Base-by-base conservation (phyloP, 2,329 filamentous ascomycete species). In the Cladosporium colombiae region DNA sequence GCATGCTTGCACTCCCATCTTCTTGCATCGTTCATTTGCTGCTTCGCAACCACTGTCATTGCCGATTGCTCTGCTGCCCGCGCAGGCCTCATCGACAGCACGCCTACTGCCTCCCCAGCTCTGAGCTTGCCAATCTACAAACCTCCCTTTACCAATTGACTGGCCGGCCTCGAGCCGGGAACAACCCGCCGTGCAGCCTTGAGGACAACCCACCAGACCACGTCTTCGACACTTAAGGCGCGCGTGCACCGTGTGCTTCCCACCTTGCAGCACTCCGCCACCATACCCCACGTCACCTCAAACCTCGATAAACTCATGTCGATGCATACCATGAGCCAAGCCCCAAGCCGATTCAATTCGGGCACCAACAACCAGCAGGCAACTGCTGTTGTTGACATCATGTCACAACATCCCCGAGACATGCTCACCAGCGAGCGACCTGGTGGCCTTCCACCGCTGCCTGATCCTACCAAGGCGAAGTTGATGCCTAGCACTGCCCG, bases 101-200 rank as follows among this genome's bases (percentile, higher is more conserved):
- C 46, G 46, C 33, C 46, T 33, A 7, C 59, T 52, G 59, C 59
- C 59, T 53, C 27, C 46, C 40, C 40, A 35, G 46, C 58, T 50
- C 31, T 31, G 21, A 50, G 49, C 60, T 62, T 21, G 6, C 46
- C 60, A 40, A 49, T 49, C 49, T 33, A 53, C 31, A 33, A 25
- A 35, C 16, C 60, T 29, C 21, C 49, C 33, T 16, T 14, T 21
- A 53, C 60, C 60, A 55, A 55, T 4, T 18, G 18, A 31, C 60
- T 62, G 60, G 46, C 60, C 60, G 60, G 60, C 60, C 60, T 62
- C 23, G 60, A 40, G 60, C 60, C 60, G 60, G 60, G 60, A 13
- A 21, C 31, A 62, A 44, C n/a, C 21, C 33, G 31, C 25, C 23
- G 21, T 62, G 60, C 60, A 62, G 33, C 60, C 44, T 62, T 50